Evolutionary conservation across 2,329 filamentous ascomycete genomes (phyloP).

Genomic region (Ceratocystis cacaofunesta): DNA sequence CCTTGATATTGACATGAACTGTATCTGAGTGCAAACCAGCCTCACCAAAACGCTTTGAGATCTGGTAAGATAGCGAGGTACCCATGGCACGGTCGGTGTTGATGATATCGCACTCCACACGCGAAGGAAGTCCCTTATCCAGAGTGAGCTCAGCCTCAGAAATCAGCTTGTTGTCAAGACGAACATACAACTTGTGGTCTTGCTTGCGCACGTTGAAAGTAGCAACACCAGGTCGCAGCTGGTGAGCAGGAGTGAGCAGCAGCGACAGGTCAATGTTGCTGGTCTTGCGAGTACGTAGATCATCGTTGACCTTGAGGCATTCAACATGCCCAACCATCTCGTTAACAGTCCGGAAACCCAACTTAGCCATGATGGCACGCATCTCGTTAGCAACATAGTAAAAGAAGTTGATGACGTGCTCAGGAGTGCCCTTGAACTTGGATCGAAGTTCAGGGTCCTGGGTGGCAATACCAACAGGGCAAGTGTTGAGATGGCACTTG

Average conservation of each 20-base stretch:
- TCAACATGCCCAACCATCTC: slow-evolving; percentile 96
- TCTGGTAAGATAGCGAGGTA: slow-evolving; percentile 87
- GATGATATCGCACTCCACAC: slow-evolving; percentile 90
- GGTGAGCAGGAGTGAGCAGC: slow-evolving; percentile 89
- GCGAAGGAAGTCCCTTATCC: slow-evolving; percentile 82
- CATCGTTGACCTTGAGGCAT: slow-evolving; percentile 70
- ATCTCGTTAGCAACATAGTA: slow-evolving; percentile 96
- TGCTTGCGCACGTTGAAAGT: slow-evolving; percentile 98
- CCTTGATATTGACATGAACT: slow-evolving; percentile 91
- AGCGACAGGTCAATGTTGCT: slow-evolving; percentile 85
- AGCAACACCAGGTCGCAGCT: slow-evolving; percentile 80
- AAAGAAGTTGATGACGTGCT: slow-evolving; percentile 98
- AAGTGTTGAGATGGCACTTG: slow-evolving; percentile 60
- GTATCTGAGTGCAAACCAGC: slow-evolving; percentile 81
- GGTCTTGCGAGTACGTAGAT: slow-evolving; percentile 76
- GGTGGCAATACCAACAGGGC: slow-evolving; percentile 87
- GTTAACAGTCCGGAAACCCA: slow-evolving; percentile 89
- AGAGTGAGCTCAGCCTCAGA: slow-evolving; percentile 87
- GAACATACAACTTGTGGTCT: slow-evolving; percentile 83
- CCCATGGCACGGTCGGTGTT: slow-evolving; percentile 93
- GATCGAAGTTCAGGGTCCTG: slow-evolving; percentile 87
- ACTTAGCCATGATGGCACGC: slow-evolving; percentile 88
- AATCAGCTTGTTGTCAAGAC: slow-evolving; percentile 93
- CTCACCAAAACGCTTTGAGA: slow-evolving; percentile 84
- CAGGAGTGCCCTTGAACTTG: slow-evolving; percentile 85